Conservation (phyloP, 768 basidiomycete species). For the Lyophyllum semitale region DNA sequence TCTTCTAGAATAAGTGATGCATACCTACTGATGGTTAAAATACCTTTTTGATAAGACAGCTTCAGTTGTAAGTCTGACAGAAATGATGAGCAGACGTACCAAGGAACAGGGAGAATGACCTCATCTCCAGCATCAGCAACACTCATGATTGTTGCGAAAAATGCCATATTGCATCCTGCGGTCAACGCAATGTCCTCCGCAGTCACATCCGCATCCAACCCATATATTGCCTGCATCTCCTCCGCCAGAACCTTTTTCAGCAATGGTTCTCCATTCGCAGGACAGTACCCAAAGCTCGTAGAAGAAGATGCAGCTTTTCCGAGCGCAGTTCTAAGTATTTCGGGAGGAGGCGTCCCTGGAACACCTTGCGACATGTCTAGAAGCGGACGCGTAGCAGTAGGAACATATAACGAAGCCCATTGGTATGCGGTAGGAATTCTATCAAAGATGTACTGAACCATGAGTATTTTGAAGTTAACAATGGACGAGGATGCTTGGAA, state of each 20-base stretch:
- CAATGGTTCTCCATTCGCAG: conserved; percentile 56
- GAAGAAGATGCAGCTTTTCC: conserved; percentile 43
- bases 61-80: neutral
- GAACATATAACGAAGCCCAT: conserved; percentile 51
- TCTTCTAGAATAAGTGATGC: neutral
- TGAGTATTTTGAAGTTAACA: neutral
- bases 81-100: conserved; percentile 36
- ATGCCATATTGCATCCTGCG: conserved; percentile 75
- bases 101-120: conserved; percentile 71
- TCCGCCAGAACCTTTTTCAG: conserved; percentile 53
- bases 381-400: conserved; percentile 46
- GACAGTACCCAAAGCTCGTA: conserved; percentile 53
- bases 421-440: conserved; percentile 61
- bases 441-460: neutral
- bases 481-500: neutral
- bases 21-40: conserved; percentile 61
- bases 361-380: conserved; percentile 79
- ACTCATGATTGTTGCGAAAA: conserved; percentile 59
- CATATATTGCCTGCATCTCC: conserved; percentile 67
- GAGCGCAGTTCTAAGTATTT: conserved; percentile 49
- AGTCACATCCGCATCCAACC: conserved; percentile 45
- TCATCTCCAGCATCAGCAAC: conserved; percentile 73
- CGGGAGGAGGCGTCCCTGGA: conserved; percentile 66
- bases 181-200: conserved; percentile 67
- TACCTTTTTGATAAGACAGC: conserved; percentile 45